phyloP scores from a whole-genome alignment of 495 filamentous ascomycete genomes.

The Xylaria castorea region DNA sequence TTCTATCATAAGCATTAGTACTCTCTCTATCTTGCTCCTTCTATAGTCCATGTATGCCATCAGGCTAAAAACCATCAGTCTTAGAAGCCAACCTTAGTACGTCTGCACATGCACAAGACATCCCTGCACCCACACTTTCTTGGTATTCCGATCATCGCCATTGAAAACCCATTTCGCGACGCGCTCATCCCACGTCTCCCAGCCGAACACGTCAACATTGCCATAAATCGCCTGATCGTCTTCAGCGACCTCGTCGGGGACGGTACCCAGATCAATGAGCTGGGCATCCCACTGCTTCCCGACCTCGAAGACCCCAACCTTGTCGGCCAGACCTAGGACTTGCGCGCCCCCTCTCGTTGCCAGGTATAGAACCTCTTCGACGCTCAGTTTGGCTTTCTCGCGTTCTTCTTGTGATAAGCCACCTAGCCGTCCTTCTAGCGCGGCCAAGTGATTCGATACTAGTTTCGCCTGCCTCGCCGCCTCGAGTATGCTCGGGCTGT shows the following conservation, averaged over 20 bases:
- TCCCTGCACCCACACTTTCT: slow-evolving; percentile 81
- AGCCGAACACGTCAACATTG: slow-evolving; percentile 84
- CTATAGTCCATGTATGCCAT: background rate
- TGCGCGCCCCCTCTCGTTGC: slow-evolving; percentile 82
- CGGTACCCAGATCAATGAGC: slow-evolving; percentile 66
- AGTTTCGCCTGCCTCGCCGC: slow-evolving; percentile 79
- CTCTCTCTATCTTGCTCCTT: background rate
- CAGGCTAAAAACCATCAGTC: background rate
- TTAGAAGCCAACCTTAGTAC: background rate
- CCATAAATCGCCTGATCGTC: slow-evolving; percentile 43
- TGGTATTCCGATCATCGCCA: slow-evolving; percentile 84
- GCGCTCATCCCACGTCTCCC: slow-evolving; percentile 76
- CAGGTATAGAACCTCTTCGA: slow-evolving; percentile 89
- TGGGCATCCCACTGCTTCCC: slow-evolving; percentile 94
- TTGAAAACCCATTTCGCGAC: slow-evolving; percentile 90
- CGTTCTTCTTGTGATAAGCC: slow-evolving; percentile 37
- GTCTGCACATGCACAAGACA: slow-evolving; percentile 70
- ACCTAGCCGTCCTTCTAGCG: slow-evolving; percentile 47
- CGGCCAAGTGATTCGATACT: slow-evolving; percentile 71
- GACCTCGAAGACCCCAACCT: slow-evolving; percentile 77
- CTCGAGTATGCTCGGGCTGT: slow-evolving; percentile 77
- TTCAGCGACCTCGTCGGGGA: slow-evolving; percentile 40
- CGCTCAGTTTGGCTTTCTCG: slow-evolving; percentile 64
- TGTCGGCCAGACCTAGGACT: slow-evolving; percentile 71
- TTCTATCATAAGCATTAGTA: background rate